phyloP scores from a whole-genome alignment of 2,329 filamentous ascomycete genomes.

The Claviceps sorghi region DNA sequence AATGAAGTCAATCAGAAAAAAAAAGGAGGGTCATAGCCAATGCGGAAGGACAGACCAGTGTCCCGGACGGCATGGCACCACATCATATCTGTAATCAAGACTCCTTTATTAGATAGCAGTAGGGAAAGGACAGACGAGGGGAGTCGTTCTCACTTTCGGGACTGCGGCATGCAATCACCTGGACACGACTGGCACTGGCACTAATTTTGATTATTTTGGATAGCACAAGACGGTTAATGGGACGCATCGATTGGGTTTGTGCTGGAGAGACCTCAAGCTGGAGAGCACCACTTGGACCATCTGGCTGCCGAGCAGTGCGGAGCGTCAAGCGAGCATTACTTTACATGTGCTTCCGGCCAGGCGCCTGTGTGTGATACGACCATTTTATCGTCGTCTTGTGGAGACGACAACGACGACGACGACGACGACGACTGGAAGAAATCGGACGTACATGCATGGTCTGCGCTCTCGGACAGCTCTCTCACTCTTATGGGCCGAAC shows the following conservation, averaged over 20 bases:
- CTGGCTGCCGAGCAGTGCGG: neutral
- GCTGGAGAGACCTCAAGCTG: no score
- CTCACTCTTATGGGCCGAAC: neutral
- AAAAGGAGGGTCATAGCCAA: neutral
- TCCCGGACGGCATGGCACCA: neutral
- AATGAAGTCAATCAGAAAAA: no score
- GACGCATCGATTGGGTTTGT: no score
- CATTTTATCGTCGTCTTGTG: neutral
- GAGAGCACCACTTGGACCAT: neutral
- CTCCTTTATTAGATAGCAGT: neutral
- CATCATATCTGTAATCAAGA: neutral
- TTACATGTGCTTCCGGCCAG: neutral
- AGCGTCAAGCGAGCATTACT: neutral
- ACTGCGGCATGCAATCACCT: neutral
- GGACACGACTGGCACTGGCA: constrained; percentile 1
- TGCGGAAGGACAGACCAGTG: neutral
- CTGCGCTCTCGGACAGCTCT: no score
- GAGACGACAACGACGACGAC: neutral
- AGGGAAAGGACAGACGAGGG: neutral
- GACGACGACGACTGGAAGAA: neutral
- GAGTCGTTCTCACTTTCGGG: neutral
- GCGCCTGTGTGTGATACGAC: neutral
- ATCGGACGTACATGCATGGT: neutral
- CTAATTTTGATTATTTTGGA: neutral
- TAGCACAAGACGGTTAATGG: no score